Percentiles rank a stretch among this genome's conserved stretches.
Evolutionary conservation across 2,329 filamentous ascomycete genomes (phyloP).

Genomic region (Trichoderma koningiopsis): DNA sequence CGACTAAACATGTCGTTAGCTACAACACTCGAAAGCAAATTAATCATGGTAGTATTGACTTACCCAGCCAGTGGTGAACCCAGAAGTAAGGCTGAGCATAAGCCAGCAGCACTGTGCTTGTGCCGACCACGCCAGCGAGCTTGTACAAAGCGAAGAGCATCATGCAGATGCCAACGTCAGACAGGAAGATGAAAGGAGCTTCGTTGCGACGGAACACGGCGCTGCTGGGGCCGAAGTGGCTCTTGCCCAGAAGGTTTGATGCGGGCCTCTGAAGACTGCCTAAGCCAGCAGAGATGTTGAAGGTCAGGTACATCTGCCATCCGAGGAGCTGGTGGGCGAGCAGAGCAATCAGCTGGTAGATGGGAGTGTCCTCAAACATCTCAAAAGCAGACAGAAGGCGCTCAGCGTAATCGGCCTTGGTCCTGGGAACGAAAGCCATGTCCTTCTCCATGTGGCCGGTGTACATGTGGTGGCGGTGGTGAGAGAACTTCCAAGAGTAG

Average conservation of each 20-base stretch:
- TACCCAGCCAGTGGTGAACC: constrained; percentile 71
- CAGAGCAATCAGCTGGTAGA: constrained; percentile 56
- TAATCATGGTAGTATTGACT: constrained; percentile 28
- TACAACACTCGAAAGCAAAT: not conserved
- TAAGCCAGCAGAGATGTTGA: constrained; percentile 51
- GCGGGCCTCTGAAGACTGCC: constrained; percentile 12
- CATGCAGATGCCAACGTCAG: constrained; percentile 61
- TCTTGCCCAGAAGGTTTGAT: constrained; percentile 40
- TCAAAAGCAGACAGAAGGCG: constrained; percentile 44
- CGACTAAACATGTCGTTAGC: constrained; percentile 49
- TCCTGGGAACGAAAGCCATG: constrained; percentile 21
- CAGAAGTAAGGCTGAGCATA: constrained; percentile 68
- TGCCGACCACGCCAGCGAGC: constrained; percentile 52
- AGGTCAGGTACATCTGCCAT: constrained; percentile 65
- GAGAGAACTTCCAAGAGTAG: constrained; percentile 73
- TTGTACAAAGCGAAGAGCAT: constrained; percentile 55
- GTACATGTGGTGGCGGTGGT: constrained; percentile 69
- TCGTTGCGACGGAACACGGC: constrained; percentile 63
- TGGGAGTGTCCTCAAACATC: constrained; percentile 65
- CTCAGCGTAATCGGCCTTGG: constrained; percentile 6
- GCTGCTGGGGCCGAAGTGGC: constrained; percentile 64
- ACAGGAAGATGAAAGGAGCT: constrained; percentile 57
- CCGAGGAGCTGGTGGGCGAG: constrained; percentile 65
- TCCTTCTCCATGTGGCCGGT: constrained; percentile 65
- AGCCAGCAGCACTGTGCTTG: constrained; percentile 54